Evolutionary conservation across 2,329 filamentous ascomycete species (phyloP).

Genomic region (Stagonosporopsis vannaccii): DNA sequence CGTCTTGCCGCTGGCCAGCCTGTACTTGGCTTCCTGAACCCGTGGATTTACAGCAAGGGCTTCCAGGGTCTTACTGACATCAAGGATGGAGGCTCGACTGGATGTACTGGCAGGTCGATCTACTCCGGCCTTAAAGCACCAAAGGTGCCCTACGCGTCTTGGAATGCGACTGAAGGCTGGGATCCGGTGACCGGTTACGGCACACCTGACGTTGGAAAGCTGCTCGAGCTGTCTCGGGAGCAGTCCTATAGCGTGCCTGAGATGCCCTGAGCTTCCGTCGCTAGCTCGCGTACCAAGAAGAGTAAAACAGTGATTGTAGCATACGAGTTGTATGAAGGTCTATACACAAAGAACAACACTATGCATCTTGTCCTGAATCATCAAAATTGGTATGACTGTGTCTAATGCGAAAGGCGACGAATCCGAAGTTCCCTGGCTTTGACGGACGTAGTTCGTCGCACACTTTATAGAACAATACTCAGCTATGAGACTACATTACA

Average conservation of each 20-base stretch:
- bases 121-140: conserved; percentile 49
- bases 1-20: conserved; percentile 45
- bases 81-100: conserved; percentile 55
- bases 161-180: conserved; percentile 61
- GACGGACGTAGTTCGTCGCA: no score
- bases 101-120: conserved; percentile 53
- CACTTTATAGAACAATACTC: no score
- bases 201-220: conserved; percentile 47
- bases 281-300: not conserved
- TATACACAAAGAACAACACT: not conserved
- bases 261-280: not conserved
- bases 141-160: conserved; percentile 55
- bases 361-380: no score
- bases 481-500: no score
- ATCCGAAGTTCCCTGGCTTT: no score
- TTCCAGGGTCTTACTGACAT: conserved; percentile 59
- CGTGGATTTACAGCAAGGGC: conserved; percentile 53
- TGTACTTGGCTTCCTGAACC: conserved; percentile 50
- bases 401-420: no score
- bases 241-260: conserved; percentile 22
- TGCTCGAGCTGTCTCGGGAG: conserved; percentile 37
- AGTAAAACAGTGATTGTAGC: not conserved
- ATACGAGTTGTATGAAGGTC: not conserved
- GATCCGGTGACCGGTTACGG: conserved; percentile 58
- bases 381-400: no score